Percentiles rank a stretch among this genome's conserved stretches.
Conservation (phyloP, 1,284 basidiomycete genomes). For the Ustilago trichophora region DNA sequence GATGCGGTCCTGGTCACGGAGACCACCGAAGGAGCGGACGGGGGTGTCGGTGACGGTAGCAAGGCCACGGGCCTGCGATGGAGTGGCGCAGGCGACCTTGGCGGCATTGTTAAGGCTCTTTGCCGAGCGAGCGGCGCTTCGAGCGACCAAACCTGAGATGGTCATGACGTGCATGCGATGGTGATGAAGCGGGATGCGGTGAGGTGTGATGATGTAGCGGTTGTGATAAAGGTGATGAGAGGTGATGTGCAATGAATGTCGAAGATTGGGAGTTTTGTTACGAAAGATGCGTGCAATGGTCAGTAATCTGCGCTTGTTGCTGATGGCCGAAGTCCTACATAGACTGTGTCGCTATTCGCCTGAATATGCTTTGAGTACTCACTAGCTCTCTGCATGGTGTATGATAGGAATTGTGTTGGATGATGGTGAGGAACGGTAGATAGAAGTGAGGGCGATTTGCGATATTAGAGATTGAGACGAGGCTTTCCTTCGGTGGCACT, state of each 20-base stretch:
- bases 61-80: constrained; percentile 53
- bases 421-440: constrained; percentile 17
- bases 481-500: constrained; percentile 9
- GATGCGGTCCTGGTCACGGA: constrained; percentile 66
- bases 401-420: constrained; percentile 9
- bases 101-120: constrained; percentile 36
- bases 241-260: neutral
- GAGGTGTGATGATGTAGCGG: neutral
- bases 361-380: constrained; percentile 5
- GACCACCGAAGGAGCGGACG: constrained; percentile 59
- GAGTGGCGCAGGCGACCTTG: constrained; percentile 44
- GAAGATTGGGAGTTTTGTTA: neutral
- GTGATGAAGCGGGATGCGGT: neutral
- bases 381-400: constrained; percentile 47
- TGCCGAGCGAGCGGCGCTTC: constrained; percentile 48
- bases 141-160: constrained; percentile 41
- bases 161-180: neutral
- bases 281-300: neutral
- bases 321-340: neutral
- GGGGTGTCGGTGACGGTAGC: constrained; percentile 64
- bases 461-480: constrained; percentile 14
- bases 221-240: neutral
- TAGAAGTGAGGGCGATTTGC: constrained; percentile 7
- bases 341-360: neutral
- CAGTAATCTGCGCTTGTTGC: constrained; percentile 4